Conservation (phyloP, 2,329 filamentous ascomycete species). For the Pseudogymnoascus destructans region DNA sequence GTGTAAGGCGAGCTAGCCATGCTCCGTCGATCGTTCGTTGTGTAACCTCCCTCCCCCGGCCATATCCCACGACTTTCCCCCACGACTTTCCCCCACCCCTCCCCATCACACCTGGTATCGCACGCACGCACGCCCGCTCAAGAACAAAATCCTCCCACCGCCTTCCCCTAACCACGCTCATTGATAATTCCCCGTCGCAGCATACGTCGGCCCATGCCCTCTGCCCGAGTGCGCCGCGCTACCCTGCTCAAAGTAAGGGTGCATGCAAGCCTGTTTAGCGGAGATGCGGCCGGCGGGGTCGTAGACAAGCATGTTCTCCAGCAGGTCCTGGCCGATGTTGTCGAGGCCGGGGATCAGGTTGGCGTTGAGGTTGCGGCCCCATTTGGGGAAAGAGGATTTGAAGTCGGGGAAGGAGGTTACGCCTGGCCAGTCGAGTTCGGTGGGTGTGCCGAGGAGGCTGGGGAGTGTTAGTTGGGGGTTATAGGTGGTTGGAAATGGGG, state of each 20-base stretch:
- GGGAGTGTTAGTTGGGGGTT: slow-evolving; percentile 16
- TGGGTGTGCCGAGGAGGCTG: slow-evolving; percentile 69
- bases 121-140: background rate
- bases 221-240: slow-evolving; percentile 26
- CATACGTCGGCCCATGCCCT: slow-evolving; percentile 23
- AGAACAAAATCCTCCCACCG: background rate
- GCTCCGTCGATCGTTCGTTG: background rate
- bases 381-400: slow-evolving; percentile 85
- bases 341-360: slow-evolving; percentile 62
- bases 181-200: slow-evolving; percentile 21
- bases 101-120: background rate
- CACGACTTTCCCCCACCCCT: background rate
- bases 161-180: slow-evolving; percentile 12
- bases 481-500: background rate
- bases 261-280: slow-evolving; percentile 73
- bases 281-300: slow-evolving; percentile 79
- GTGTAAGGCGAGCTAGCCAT: background rate
- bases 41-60: background rate
- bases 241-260: slow-evolving; percentile 59
- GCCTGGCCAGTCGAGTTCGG: slow-evolving; percentile 72
- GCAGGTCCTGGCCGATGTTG: slow-evolving; percentile 53
- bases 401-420: slow-evolving; percentile 93
- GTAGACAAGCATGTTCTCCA: slow-evolving; percentile 64
- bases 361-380: slow-evolving; percentile 56
- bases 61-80: background rate